A percentile compares a stretch with the other conserved stretches of the same genome.
These are phyloP conservation scores for Kuraishia floccosa DNA, from an alignment of 805 yeast genomes.

Conservation along the genomic window DNA sequence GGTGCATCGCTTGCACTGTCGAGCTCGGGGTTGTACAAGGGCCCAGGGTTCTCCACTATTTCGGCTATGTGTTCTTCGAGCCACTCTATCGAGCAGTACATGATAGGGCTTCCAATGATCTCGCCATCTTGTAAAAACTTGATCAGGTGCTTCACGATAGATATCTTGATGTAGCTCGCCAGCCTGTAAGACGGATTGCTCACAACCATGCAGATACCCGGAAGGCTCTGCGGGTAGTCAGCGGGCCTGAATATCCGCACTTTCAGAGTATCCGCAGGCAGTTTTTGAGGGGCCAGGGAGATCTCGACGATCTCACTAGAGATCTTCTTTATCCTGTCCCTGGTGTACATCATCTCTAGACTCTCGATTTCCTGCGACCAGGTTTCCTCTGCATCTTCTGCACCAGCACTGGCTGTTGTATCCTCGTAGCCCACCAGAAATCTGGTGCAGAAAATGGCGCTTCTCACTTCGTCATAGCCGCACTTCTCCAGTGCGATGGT, in stretches of 20 bases:
- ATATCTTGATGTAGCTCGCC: slow-evolving; percentile 59
- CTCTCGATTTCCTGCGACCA: slow-evolving; percentile 78
- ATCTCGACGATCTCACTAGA: slow-evolving; percentile 21
- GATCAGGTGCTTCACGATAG: slow-evolving; percentile 38
- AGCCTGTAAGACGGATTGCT: slow-evolving; percentile 32
- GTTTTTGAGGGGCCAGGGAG: slow-evolving; percentile 18
- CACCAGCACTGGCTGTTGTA: slow-evolving; percentile 5
- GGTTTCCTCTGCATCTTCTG: slow-evolving; percentile 24
- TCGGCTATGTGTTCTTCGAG: slow-evolving; percentile 46
- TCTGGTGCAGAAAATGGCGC: slow-evolving; percentile 40
- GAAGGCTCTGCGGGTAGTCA: slow-evolving; percentile 53
- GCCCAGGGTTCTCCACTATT: slow-evolving; percentile 68
- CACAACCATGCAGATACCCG: slow-evolving; percentile 53
- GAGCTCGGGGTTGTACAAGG: slow-evolving; percentile 28
- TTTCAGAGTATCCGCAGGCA: slow-evolving; percentile 16
- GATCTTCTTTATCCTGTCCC: slow-evolving; percentile 22
- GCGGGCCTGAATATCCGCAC: slow-evolving; percentile 31
- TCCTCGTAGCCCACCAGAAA: slow-evolving; percentile 15
- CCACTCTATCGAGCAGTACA: slow-evolving; percentile 70
- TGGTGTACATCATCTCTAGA: slow-evolving; percentile 47
- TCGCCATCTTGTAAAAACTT: slow-evolving; percentile 27
- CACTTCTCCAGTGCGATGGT: slow-evolving; percentile 30
- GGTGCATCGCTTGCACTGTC: slow-evolving; percentile 1
- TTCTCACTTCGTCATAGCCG: slow-evolving; percentile 31
- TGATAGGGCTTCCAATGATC: slow-evolving; percentile 57